Percentiles rank a stretch among this genome's conserved stretches.
Conservation (phyloP, 192 early-diverging fungal species). For the Coemansia sp. region DNA sequence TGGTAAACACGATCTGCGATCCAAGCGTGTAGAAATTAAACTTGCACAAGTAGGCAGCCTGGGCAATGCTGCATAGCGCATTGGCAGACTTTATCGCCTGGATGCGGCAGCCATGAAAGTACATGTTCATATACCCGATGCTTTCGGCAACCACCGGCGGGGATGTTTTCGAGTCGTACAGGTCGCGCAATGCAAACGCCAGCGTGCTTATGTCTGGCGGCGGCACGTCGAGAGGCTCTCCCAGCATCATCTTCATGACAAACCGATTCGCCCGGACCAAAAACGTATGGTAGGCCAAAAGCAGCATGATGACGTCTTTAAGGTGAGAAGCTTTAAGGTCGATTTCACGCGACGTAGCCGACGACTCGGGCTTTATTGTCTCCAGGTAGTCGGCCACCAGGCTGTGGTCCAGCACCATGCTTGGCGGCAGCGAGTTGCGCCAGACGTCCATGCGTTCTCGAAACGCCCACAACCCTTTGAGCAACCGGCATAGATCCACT, state of each 20-base stretch:
- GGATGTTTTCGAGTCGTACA: conserved; percentile 32
- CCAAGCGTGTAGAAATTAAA: conserved; percentile 47
- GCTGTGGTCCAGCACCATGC: conserved; percentile 23
- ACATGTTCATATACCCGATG: conserved; percentile 41
- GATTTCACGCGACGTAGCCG: conserved; percentile 29
- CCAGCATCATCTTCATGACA: conserved; percentile 49
- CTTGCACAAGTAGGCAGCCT: conserved; percentile 30
- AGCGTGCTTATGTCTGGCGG: conserved; percentile 37
- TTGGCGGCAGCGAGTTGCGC: conserved; percentile 31
- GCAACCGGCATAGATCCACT: conserved; percentile 18
- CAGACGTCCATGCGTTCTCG: conserved; percentile 46
- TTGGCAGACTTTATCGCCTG: conserved; percentile 34
- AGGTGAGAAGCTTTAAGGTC: conserved; percentile 35
- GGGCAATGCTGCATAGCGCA: conserved; percentile 36
- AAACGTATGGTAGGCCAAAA: conserved; percentile 43
- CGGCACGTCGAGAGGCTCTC: conserved; percentile 38
- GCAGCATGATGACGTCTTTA: conserved; percentile 35
- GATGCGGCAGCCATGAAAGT: conserved; percentile 43
- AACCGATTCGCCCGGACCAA: conserved; percentile 44
- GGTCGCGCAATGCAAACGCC: conserved; percentile 41
- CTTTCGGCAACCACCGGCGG: conserved; percentile 16
- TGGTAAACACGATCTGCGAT: conserved; percentile 26
- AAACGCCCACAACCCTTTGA: conserved; percentile 40
- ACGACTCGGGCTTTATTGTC: conserved; percentile 21
- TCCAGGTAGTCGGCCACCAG: conserved; percentile 37